Conservation (phyloP, 768 basidiomycete genomes). For the Psilocybe subaeruginosa region DNA sequence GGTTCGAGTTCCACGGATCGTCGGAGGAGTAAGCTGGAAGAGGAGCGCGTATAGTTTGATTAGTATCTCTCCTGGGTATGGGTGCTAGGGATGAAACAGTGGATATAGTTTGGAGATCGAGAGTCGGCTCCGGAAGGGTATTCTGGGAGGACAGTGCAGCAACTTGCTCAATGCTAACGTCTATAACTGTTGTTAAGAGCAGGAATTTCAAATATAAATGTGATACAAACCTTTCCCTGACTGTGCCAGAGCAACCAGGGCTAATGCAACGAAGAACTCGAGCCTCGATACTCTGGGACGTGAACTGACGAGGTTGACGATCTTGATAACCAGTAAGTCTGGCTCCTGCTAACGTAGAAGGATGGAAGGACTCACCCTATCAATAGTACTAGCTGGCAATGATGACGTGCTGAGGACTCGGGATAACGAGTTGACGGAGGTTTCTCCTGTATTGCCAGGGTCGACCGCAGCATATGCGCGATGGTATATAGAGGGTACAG, state of each 20-base stretch:
- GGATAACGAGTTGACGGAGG: slow-evolving; percentile 82
- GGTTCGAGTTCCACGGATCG: slow-evolving; percentile 66
- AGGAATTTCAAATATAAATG: neutral
- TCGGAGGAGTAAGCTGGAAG: slow-evolving; percentile 60
- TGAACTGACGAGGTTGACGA: slow-evolving; percentile 87
- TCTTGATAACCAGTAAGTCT: slow-evolving; percentile 47
- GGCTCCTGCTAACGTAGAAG: slow-evolving; percentile 1
- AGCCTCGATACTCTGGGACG: slow-evolving; percentile 79
- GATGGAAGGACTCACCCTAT: slow-evolving; percentile 55
- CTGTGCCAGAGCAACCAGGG: slow-evolving; percentile 87
- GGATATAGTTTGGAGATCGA: slow-evolving; percentile 64
- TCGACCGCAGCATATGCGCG: slow-evolving; percentile 76
- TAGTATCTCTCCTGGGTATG: slow-evolving; percentile 46
- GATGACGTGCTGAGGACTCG: slow-evolving; percentile 77
- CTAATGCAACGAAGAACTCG: slow-evolving; percentile 92
- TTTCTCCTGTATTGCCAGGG: slow-evolving; percentile 69
- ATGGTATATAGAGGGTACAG: slow-evolving; percentile 78
- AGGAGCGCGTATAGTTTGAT: slow-evolving; percentile 41
- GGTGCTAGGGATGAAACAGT: slow-evolving; percentile 44
- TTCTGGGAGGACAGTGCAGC: slow-evolving; percentile 79
- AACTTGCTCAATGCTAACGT: slow-evolving; percentile 80
- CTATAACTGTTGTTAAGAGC: slow-evolving; percentile 35
- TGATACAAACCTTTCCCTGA: slow-evolving; percentile 63
- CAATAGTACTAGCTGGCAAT: slow-evolving; percentile 81
- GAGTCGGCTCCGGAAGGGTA: slow-evolving; percentile 71